Percentiles rank a stretch among this genome's conserved stretches.
Conservation (phyloP, 805 yeast species). For the Saccharomycopsis oosterbeekiorum region DNA sequence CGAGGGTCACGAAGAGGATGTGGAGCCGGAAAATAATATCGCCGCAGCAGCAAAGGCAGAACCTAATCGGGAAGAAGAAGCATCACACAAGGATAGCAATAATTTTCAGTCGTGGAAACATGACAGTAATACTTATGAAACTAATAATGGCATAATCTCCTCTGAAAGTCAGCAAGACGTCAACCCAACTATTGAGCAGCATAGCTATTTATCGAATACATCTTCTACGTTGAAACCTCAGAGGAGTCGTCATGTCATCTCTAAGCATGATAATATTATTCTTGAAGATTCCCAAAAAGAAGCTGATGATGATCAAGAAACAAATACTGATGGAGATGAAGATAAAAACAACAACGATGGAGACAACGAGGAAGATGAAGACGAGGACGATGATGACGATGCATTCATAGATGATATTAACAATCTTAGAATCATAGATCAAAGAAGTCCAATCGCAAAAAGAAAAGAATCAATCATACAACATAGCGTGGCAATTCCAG, state of each 20-base stretch:
- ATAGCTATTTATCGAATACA: not conserved
- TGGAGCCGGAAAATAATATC: not conserved
- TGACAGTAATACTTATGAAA: not conserved
- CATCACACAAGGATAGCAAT: not conserved
- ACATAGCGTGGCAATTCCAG: not conserved
- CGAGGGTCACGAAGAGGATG: not conserved
- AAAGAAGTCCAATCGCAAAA: not conserved
- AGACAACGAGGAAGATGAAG: not conserved
- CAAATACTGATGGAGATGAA: not conserved
- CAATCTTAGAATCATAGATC: not conserved
- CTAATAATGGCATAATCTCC: too few relatives aligned
- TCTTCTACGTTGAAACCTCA: not conserved
- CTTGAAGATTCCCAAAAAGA: not conserved
- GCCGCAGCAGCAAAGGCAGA: not conserved
- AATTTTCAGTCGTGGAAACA: not conserved
- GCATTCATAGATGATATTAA: not conserved
- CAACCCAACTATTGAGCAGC: not conserved
- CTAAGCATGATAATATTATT: not conserved
- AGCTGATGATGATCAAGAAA: not conserved
- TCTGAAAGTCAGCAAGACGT: not conserved
- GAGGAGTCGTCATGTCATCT: not conserved
- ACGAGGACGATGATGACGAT: slow-evolving; percentile 2
- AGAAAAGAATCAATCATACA: not conserved
- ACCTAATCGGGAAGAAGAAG: not conserved
- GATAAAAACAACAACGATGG: not conserved